Evolutionary conservation across 2,329 filamentous ascomycete genomes (phyloP).

Genomic region (Cytospora piceicola): DNA sequence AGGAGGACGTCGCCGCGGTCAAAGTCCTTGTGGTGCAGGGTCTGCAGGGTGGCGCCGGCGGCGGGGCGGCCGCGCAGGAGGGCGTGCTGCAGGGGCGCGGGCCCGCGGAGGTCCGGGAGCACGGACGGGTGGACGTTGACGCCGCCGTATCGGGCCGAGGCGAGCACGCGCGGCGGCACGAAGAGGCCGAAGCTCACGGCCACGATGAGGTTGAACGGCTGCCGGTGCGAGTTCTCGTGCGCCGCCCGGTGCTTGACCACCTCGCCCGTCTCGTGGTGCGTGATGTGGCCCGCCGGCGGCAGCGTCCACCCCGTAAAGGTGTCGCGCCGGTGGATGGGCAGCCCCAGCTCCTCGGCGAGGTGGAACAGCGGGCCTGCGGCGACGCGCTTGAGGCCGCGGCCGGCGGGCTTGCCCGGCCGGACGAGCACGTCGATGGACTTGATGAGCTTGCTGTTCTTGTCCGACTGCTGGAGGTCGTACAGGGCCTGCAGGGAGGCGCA

Average conservation of each 20-base stretch:
- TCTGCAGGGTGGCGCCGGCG: slow-evolving; percentile 86
- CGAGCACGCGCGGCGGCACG: slow-evolving; percentile 76
- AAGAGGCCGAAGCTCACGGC: slow-evolving; percentile 95
- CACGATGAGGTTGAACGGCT: slow-evolving; percentile 74
- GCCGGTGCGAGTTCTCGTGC: slow-evolving; percentile 47
- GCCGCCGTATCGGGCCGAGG: slow-evolving; percentile 75
- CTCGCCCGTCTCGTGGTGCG: slow-evolving; percentile 26
- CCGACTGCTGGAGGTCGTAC: slow-evolving; percentile 58
- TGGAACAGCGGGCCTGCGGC: slow-evolving; percentile 73
- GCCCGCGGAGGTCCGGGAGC: slow-evolving; percentile 82
- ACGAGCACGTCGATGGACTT: slow-evolving; percentile 85
- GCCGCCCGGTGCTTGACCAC: slow-evolving; percentile 30
- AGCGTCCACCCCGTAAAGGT: slow-evolving; percentile 79
- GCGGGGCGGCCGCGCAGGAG: slow-evolving; percentile 63
- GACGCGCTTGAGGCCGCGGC: slow-evolving; percentile 72
- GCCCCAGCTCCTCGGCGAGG: slow-evolving; percentile 63
- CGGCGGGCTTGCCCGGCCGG: slow-evolving; percentile 75
- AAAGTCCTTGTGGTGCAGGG: slow-evolving; percentile 74
- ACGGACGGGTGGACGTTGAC: slow-evolving; percentile 93
- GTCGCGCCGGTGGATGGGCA: slow-evolving; percentile 75
- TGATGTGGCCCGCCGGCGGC: slow-evolving; percentile 21
- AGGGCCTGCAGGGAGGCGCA: slow-evolving; percentile 75
- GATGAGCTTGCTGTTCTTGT: slow-evolving; percentile 60
- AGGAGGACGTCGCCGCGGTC: slow-evolving; percentile 78
- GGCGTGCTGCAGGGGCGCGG: slow-evolving; percentile 86